phyloP scores from a whole-genome alignment of 2,329 filamentous ascomycete species.

The Gyromitra esculenta region DNA sequence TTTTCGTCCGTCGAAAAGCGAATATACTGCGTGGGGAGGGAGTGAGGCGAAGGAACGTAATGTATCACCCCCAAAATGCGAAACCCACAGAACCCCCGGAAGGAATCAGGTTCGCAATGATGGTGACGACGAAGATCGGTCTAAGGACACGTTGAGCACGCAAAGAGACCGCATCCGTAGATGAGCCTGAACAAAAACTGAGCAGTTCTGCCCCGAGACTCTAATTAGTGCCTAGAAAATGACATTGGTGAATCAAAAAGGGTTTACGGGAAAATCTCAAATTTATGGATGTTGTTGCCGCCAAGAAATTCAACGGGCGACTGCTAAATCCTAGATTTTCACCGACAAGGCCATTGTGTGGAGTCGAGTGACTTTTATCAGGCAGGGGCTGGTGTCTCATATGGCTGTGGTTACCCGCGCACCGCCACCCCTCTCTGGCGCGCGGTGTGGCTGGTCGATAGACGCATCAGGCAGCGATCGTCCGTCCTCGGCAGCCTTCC shows the following conservation, averaged over 20 bases:
- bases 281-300: constrained; percentile 46
- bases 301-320: constrained; percentile 26
- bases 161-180: constrained; percentile 73
- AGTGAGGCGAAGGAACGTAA: constrained; percentile 51
- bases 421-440: neutral
- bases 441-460: constrained; percentile 25
- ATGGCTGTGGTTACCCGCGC: constrained; percentile 25
- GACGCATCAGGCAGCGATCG: constrained; percentile 22
- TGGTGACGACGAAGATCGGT: constrained; percentile 69
- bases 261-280: constrained; percentile 21
- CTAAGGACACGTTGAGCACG: constrained; percentile 99
- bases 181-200: constrained; percentile 79
- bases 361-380: neutral
- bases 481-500: constrained; percentile 11
- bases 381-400: constrained; percentile 10
- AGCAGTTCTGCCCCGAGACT: constrained; percentile 94
- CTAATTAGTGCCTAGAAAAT: constrained; percentile 88
- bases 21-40: neutral
- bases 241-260: constrained; percentile 66
- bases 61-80: constrained; percentile 66
- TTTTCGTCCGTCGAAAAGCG: neutral
- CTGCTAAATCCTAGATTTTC: constrained; percentile 4
- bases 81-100: constrained; percentile 67
- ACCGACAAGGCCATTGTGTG: constrained; percentile 36
- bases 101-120: constrained; percentile 66